Conservation (phyloP, 2,329 filamentous ascomycete genomes). For the Colletotrichum cordylinicola region DNA sequence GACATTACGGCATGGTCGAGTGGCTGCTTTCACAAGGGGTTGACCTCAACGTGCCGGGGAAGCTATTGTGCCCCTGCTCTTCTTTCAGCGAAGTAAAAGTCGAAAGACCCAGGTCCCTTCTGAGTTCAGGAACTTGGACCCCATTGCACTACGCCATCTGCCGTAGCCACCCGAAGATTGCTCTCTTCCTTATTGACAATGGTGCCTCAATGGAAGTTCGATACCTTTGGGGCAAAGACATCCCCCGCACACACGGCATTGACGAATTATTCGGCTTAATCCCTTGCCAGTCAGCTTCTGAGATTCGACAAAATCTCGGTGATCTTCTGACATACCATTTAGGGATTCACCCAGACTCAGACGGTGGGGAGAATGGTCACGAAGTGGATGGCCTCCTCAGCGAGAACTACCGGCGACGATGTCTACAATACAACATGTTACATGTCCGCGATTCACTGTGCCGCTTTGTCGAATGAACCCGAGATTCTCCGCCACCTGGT, state of each 20-base stretch:
- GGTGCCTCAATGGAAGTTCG: background rate
- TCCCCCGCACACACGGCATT: background rate
- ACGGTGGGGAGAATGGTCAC: too few relatives aligned
- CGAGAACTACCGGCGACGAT: background rate
- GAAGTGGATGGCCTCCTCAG: background rate
- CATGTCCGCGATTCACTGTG: background rate
- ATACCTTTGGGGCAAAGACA: background rate
- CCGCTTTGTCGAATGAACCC: background rate
- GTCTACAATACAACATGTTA: background rate
- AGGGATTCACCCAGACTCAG: accelerated
- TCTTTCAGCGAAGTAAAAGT: background rate
- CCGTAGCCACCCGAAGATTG: background rate
- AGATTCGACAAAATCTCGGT: background rate
- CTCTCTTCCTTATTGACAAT: background rate
- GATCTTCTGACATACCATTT: accelerated
- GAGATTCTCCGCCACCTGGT: background rate
- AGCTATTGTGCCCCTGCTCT: background rate
- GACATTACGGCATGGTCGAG: background rate
- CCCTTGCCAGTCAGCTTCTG: background rate
- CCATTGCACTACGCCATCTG: background rate
- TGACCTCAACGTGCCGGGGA: background rate
- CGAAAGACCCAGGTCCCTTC: accelerated
- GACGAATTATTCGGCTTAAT: background rate
- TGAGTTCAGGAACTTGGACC: background rate
- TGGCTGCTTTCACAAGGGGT: background rate